Conservation (phyloP, 2,329 filamentous ascomycete genomes). For the Ophiostoma angusticollis region DNA sequence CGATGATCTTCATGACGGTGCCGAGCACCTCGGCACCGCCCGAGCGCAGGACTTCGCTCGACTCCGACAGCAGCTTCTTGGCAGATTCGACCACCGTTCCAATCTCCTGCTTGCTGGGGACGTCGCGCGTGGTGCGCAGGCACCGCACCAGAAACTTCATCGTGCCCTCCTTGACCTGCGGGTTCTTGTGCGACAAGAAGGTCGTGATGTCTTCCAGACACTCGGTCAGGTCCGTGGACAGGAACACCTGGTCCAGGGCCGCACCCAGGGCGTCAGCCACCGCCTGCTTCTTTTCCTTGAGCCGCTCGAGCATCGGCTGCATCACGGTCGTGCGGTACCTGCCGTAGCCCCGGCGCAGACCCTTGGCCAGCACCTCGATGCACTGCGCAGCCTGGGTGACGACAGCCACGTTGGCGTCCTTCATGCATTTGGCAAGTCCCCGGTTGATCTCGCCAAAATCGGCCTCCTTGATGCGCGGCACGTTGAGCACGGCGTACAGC, state of each 20-base stretch:
- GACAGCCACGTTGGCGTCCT: conserved; percentile 93
- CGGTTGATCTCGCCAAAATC: conserved; percentile 76
- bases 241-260: conserved; percentile 61
- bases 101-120: conserved; percentile 74
- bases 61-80: conserved; percentile 84
- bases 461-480: conserved; percentile 83
- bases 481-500: conserved; percentile 61
- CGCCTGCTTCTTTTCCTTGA: conserved; percentile 92
- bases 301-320: conserved; percentile 80
- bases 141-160: conserved; percentile 87
- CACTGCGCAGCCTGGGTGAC: conserved; percentile 89
- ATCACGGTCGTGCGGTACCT: conserved; percentile 74
- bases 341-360: conserved; percentile 61
- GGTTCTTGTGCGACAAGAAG: conserved; percentile 86
- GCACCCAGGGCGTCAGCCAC: conserved; percentile 80
- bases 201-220: conserved; percentile 84
- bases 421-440: conserved; percentile 89
- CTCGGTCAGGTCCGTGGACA: conserved; percentile 60
- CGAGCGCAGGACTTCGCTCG: conserved; percentile 70
- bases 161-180: conserved; percentile 91
- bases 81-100: conserved; percentile 73
- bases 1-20: conserved; percentile 96
- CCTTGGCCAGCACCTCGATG: conserved; percentile 78
- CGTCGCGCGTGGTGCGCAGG: conserved; percentile 67
- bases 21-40: conserved; percentile 87